Base-by-base conservation (phyloP, 208 protist genomes). In the Angomonas ambiguus region DNA sequence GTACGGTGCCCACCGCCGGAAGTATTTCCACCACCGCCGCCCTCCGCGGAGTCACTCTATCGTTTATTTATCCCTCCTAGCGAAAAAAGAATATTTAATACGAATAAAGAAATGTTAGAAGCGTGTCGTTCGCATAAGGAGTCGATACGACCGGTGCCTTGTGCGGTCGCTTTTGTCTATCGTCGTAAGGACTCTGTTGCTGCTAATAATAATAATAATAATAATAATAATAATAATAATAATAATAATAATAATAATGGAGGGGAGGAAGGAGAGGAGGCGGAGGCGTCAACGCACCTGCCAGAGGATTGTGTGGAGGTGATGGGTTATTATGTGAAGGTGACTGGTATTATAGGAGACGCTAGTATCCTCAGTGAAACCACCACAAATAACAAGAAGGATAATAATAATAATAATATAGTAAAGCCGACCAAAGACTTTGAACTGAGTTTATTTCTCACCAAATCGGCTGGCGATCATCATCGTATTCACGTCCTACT, bases 81-180 rank as follows among this genome's bases (percentile, higher is more conserved):
- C 38, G 22, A 59, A 16, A 13, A 16, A 32, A 22, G 73, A 25
- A 57, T 76, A 10, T 89, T 74, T 65, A 63, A 72, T 22, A 83
- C 70, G 0, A 73, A 83, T 32, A 67, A 55, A 38, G 76, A 61
- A 61, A 75, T 89, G 71, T 63, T 76, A 11, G 27, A 35, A 3
- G 72, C 67, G 13, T 72, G 63, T 32, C 67, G 60, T 31, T 65
- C 13, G 0, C 64, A 77, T 25, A 53, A 71, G 1, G 28, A 8
- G 0, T 18, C 51, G 10, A 68, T 81, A 27, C 77, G 77, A 0
- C 83, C 83, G 20, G 41, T 90, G 42, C 83, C 83, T 16, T 90
- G 83, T 30, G 83, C 77, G 11, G 75, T 90, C 28, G 83, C 77
- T 0, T 90, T 90, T 64, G 65, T 82, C 18, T 87, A 85, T 45